A percentile compares a stretch with the other conserved stretches of the same genome.
These are phyloP conservation scores for Gaeumannomyces sp. DNA, from an alignment of 2,329 filamentous ascomycete species.

Conservation along the genomic window DNA sequence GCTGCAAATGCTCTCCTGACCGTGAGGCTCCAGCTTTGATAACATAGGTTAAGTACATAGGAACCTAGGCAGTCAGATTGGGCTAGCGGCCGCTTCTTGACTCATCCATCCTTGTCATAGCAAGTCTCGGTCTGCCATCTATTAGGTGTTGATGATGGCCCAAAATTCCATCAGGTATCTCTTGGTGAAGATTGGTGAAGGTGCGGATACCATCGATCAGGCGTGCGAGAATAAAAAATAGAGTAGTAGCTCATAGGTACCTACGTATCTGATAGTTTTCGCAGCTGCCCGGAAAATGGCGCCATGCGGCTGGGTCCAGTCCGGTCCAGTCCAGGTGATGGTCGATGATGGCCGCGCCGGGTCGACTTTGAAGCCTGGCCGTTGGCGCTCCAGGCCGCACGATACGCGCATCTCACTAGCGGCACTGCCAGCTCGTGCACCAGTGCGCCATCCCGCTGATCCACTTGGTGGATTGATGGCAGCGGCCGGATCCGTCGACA, in stretches of 20 bases:
- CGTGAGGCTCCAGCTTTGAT: neutral
- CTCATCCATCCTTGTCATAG: too few species aligned
- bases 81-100: too few species aligned
- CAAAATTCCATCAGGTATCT: neutral
- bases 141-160: neutral
- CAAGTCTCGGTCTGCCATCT: neutral
- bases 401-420: too few species aligned
- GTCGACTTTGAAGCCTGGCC: too few species aligned
- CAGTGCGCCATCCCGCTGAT: too few species aligned
- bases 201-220: neutral
- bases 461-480: neutral
- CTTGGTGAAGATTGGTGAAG: neutral
- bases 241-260: neutral
- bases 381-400: too few species aligned
- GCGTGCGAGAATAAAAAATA: neutral
- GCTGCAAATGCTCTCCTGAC: neutral
- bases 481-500: neutral
- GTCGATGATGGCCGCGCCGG: too few species aligned
- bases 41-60: too few species aligned
- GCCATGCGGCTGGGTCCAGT: neutral
- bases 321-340: too few species aligned
- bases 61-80: neutral
- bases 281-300: neutral
- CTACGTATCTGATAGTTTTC: neutral
- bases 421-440: too few species aligned